Evolutionary conservation across 176 grass and related monocot genomes (phyloP), one percentile per base, ranked within the genome.

Genomic region (Pharus latifolius): DNA sequence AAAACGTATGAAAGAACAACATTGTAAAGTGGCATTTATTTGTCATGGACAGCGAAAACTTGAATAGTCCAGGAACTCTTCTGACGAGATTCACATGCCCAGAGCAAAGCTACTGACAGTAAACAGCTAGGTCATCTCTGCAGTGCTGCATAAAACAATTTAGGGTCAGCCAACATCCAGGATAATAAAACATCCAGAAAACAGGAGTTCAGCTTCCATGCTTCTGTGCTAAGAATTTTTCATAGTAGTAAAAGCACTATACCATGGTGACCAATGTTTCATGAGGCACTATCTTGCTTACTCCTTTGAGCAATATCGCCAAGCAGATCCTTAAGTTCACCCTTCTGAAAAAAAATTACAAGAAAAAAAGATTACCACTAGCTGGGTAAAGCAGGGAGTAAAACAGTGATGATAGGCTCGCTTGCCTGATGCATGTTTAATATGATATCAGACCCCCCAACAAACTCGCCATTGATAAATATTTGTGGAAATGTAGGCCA

Each of bases 401-500:
- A 46, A 76, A 10, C 3, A 37, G 17, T 13, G 3, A 23, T 46
- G 30, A 49, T 30, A 9, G 56, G 9, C 62, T 84, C 60, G 43
- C 63, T 82, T 90, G 84, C 96, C 96, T 95, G 90, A 54, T 99
- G 96, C 96, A 95, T 95, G 69, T 45, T 84, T 46, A 99, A 80
- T 72, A 99, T 83, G 63, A 95, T 95, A 85, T 99, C 96, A 43
- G 96, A 94, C 26, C 96, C 96, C 3, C 96, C 96, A 32, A 99
- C 69, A 56, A 99, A 99, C 49, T 99, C 90, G 70, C 95, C 87
- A 23, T 99, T 95, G 44, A 99, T 95, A 83, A 95, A 95, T 80
- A 99, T 77, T 86, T 99, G 90, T 2, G 96, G 90, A 84, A 99
- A 99, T 41, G 96, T 95, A 29, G 96, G 90, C 87, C 90, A 99